Evolutionary conservation across 306 rosid species (phyloP).

Genomic region (Quercus alba): DNA sequence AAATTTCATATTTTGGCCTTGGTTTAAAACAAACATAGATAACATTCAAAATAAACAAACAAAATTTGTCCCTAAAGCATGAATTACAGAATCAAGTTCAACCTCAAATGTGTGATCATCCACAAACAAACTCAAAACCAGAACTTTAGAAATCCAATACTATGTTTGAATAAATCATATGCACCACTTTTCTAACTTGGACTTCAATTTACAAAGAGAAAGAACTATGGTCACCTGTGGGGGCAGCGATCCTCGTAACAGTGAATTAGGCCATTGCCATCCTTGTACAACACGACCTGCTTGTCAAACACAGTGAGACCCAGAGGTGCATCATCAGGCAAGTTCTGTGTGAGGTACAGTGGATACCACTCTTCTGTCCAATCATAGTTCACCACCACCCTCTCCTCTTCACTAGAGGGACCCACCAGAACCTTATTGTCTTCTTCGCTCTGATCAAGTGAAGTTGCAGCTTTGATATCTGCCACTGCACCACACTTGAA

Average conservation of each 20-base stretch:
- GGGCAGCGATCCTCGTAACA: slow-evolving; percentile 93
- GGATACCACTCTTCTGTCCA: slow-evolving; percentile 99
- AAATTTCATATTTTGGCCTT: too few species aligned
- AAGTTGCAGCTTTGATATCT: slow-evolving; percentile 34
- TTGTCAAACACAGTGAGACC: slow-evolving; percentile 77
- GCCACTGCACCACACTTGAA: slow-evolving; percentile 39
- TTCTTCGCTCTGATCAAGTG: slow-evolving; percentile 20
- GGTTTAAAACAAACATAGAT: too few species aligned
- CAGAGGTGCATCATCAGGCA: slow-evolving; percentile 85
- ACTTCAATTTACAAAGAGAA: not conserved
- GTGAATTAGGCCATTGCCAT: slow-evolving; percentile 48
- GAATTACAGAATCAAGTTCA: not conserved
- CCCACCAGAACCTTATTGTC: slow-evolving; percentile 41
- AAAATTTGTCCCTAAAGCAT: not conserved
- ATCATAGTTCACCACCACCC: slow-evolving; percentile 52
- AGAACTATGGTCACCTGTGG: slow-evolving; percentile 51
- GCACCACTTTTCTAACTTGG: too few species aligned
- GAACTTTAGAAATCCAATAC: not conserved
- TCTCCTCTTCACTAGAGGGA: slow-evolving; percentile 50
- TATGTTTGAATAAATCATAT: too few species aligned
- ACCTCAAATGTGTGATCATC: not conserved
- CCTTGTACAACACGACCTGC: slow-evolving; percentile 67
- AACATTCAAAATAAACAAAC: not conserved
- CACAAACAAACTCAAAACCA: not conserved
- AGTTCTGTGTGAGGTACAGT: slow-evolving; percentile 59